Percentiles rank a stretch among this genome's conserved stretches.
Evolutionary conservation across 306 rosid species (phyloP).

Genomic region (Vigna hirtella): DNA sequence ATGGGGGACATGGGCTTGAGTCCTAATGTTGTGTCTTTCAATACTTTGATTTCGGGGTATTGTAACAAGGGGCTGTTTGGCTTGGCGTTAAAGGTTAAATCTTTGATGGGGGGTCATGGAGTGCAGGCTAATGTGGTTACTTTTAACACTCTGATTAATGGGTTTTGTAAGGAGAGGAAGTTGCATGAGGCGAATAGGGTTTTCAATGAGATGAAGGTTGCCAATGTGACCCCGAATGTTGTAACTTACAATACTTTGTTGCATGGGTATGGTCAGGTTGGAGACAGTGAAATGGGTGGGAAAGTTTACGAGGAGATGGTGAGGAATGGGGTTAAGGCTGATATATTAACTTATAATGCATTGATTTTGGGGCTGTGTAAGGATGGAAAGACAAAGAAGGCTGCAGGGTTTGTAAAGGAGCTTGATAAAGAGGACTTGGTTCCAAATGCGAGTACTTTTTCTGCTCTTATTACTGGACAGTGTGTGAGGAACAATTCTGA

Average conservation of each 20-base stretch:
- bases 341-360: constrained; percentile 80
- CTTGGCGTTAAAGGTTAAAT: constrained; percentile 64
- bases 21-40: constrained; percentile 71
- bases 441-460: constrained; percentile 76
- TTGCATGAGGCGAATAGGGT: constrained; percentile 69
- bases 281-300: constrained; percentile 66
- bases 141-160: constrained; percentile 70
- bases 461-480: constrained; percentile 77
- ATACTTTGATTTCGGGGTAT: constrained; percentile 75
- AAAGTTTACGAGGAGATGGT: constrained; percentile 79
- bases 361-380: constrained; percentile 88
- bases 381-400: constrained; percentile 84
- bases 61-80: constrained; percentile 72
- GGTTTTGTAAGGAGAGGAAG: constrained; percentile 77
- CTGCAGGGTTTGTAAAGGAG: constrained; percentile 73
- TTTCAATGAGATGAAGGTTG: constrained; percentile 71
- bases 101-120: constrained; percentile 60
- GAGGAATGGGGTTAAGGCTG: constrained; percentile 61
- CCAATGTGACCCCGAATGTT: constrained; percentile 63
- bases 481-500: constrained; percentile 69
- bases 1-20: constrained; percentile 74
- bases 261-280: constrained; percentile 68
- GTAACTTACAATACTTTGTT: constrained; percentile 81
- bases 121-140: constrained; percentile 69
- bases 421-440: constrained; percentile 68